Evolutionary conservation across 2,329 filamentous ascomycete species (phyloP).

Genomic region (Diaporthe vaccinii): DNA sequence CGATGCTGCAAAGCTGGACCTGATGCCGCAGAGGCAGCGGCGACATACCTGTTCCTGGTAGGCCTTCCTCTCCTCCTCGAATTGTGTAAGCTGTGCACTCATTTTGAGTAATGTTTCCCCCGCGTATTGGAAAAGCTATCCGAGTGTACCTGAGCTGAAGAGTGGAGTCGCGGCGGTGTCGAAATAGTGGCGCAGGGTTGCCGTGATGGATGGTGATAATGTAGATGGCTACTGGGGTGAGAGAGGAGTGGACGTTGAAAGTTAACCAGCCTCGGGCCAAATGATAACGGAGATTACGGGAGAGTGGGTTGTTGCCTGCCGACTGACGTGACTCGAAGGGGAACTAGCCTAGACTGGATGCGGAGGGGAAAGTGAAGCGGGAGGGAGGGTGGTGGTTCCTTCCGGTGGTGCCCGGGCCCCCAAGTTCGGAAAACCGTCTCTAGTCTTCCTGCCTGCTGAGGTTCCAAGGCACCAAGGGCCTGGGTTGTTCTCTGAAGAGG

Average conservation of each 20-base stretch:
- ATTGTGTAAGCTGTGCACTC: slow-evolving; percentile 56
- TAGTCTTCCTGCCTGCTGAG: not conserved
- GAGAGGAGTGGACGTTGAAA: slow-evolving; percentile 13
- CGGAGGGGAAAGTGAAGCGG: not conserved
- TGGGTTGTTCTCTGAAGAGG: slow-evolving; percentile 3
- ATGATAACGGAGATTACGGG: slow-evolving; percentile 25
- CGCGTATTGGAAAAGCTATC: not conserved
- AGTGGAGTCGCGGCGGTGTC: not conserved
- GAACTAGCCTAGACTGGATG: not conserved
- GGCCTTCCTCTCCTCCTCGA: slow-evolving; percentile 66
- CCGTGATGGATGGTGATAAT: not conserved
- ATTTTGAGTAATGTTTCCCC: slow-evolving; percentile 47
- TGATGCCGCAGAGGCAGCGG: not conserved
- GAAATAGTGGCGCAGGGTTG: not conserved
- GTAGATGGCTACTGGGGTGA: not conserved
- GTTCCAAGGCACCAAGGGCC: slow-evolving; percentile 5
- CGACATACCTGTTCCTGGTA: slow-evolving; percentile 70
- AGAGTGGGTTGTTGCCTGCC: slow-evolving; percentile 21
- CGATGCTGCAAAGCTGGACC: not conserved
- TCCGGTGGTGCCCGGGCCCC: slow-evolving; percentile 13
- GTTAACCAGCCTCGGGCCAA: not conserved
- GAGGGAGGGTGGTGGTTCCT: slow-evolving; percentile 6
- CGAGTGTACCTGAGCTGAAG: slow-evolving; percentile 33
- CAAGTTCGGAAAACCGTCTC: slow-evolving; percentile 11
- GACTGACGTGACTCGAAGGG: not conserved